Percentiles rank a stretch among this genome's conserved stretches.
These are phyloP conservation scores for Xylona heveae DNA, from an alignment of 495 filamentous ascomycete genomes.

Conservation along the genomic window DNA sequence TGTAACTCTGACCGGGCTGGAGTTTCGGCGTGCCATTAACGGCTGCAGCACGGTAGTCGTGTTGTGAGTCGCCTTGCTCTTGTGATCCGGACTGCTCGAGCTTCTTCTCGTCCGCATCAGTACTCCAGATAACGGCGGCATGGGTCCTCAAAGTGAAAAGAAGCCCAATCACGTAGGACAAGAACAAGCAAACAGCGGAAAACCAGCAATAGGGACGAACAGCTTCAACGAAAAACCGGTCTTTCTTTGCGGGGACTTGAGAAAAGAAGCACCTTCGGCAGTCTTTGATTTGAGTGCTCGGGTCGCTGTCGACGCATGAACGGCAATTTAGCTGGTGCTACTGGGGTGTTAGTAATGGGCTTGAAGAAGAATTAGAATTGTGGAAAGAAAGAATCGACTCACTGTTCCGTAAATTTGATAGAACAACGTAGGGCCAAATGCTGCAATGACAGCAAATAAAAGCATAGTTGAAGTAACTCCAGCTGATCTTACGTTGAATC, in stretches of 20 bases:
- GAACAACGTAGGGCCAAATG: constrained; percentile 96
- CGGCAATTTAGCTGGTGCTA: constrained; percentile 85
- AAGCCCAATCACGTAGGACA: constrained; percentile 82
- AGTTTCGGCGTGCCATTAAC: no score
- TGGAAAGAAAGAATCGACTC: constrained; percentile 16
- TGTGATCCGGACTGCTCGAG: neutral
- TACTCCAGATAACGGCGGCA: constrained; percentile 92
- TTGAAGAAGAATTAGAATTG: neutral
- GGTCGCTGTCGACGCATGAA: constrained; percentile 36
- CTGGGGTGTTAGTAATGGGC: constrained; percentile 14
- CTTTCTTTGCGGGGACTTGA: constrained; percentile 64
- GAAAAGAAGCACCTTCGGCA: constrained; percentile 89
- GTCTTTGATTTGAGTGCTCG: constrained; percentile 28
- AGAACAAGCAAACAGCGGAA: constrained; percentile 63
- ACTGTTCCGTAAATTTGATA: constrained; percentile 96
- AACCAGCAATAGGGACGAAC: constrained; percentile 88
- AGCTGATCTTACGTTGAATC: constrained; percentile 93
- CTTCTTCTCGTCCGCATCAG: constrained; percentile 69
- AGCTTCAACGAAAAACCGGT: constrained; percentile 71
- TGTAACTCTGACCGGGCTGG: no score
- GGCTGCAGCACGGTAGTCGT: neutral
- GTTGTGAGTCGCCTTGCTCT: constrained; percentile 1
- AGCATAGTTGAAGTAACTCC: constrained; percentile 98
- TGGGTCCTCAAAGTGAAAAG: constrained; percentile 95
- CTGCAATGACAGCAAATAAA: constrained; percentile 86